Evolutionary conservation across 2,329 filamentous ascomycete species (phyloP), one percentile per base, ranked within the genome.

Genomic region (Paramyrothecium roridum): DNA sequence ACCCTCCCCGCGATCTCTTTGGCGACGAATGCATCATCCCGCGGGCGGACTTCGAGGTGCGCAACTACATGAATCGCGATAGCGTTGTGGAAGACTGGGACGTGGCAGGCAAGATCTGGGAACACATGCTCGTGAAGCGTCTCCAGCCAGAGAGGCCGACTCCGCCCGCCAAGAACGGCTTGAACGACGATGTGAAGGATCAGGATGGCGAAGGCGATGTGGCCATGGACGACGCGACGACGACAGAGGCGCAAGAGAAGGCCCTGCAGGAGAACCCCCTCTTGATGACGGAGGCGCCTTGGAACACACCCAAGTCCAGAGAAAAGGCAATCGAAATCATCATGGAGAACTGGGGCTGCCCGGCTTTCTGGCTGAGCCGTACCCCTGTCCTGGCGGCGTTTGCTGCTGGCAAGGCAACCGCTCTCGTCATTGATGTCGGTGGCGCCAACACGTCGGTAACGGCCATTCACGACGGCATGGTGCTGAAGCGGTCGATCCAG

Each of bases 71-170:
- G 84, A 87, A 87, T 66, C 83, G 84, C 65, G 93, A 97, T 66
- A 91, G 91, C 67, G 84, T 93, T 52, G 95, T 99, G 50, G 91
- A 97, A 72, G 93, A 99, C 73, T 99, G 95, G 95, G 95, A 99
- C 61, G 87, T 88, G 50, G 93, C 93, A 26, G 83, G 90, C 57
- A 88, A 88, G 70, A 77, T 98, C 54, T 99, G 93, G 93, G 93
- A 98, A 72, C 88, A 96, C 73, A 87, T 92, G 66, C 89, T 99
- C 60, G 90, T 93, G 57, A 92, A 91, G 63, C 87, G 92, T 60
- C 81, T 99, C 62, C 96, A 95, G 52, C 90, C 90, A 55, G 80
- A 87, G 54, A 86, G 85, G 63, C 84, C 86, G 48, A 85, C 84
- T 8, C 82, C 87, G 48, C 86, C 91, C 1, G 78, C 83, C 20